These are phyloP conservation scores for Zostera marina DNA, from an alignment of 116 monocot species.

Conservation along the genomic window DNA sequence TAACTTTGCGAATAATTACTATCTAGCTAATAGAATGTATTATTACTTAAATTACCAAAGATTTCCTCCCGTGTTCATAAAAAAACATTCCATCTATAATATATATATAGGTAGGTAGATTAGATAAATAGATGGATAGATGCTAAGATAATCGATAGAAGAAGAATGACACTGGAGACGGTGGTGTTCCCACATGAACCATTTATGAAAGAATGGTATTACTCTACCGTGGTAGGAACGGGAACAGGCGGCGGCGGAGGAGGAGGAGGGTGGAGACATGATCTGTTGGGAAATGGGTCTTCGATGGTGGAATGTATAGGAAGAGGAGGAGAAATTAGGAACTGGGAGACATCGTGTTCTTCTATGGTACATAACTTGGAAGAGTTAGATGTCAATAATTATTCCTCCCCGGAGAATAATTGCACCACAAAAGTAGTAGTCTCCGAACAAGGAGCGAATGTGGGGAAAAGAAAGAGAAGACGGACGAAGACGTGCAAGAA, in stretches of 20 bases:
- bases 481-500: conserved; percentile 32
- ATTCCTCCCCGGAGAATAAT: conserved; percentile 9
- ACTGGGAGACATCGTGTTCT: conserved; percentile 9
- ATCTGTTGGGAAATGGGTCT: neutral
- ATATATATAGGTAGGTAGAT: too few species aligned
- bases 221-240: neutral
- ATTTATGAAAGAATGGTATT: conserved; percentile 3
- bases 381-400: conserved; percentile 13
- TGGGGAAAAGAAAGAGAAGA: conserved; percentile 33
- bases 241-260: neutral
- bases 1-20: too few species aligned
- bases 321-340: conserved; percentile 1
- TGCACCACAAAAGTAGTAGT: neutral
- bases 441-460: neutral
- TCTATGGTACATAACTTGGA: conserved; percentile 8
- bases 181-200: conserved; percentile 8
- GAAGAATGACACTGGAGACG: conserved; percentile 10
- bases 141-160: neutral
- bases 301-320: neutral
- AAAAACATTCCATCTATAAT: too few species aligned
- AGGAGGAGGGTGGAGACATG: conserved; percentile 3
- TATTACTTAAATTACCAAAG: too few species aligned
- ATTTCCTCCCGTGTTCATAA: too few species aligned
- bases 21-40: too few species aligned
- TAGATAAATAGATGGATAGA: too few species aligned